Evolutionary conservation across 495 filamentous ascomycete species (phyloP).

Genomic region (Penicillium tannophilum): DNA sequence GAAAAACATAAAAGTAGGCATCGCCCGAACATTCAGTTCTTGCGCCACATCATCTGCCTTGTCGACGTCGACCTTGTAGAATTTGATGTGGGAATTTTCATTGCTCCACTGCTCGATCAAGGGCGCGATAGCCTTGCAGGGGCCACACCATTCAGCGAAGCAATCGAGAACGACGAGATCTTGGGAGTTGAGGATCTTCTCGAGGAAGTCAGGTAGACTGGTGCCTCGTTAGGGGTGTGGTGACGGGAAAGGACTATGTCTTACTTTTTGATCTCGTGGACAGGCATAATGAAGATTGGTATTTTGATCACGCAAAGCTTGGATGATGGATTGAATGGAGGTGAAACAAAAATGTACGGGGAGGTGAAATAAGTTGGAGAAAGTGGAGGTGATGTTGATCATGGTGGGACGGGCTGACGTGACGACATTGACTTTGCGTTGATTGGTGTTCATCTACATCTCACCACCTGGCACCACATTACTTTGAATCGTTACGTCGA

Average conservation of each 20-base stretch:
- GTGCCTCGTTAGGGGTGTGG: not conserved
- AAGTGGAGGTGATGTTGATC: too few relatives aligned
- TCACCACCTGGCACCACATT: too few relatives aligned
- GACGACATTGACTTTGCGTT: too few relatives aligned
- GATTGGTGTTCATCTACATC: too few relatives aligned
- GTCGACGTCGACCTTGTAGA: constrained; percentile 90
- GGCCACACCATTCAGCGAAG: constrained; percentile 87
- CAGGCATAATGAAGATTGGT: constrained; percentile 8
- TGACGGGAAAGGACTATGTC: not conserved
- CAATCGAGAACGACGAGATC: constrained; percentile 73
- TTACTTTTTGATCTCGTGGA: constrained; percentile 18
- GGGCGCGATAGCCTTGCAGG: constrained; percentile 84
- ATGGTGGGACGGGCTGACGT: too few relatives aligned
- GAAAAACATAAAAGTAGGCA: constrained; percentile 87
- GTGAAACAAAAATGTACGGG: not conserved
- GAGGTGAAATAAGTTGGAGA: too few relatives aligned
- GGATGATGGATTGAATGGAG: not conserved
- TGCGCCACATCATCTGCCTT: constrained; percentile 69
- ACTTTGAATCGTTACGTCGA: too few relatives aligned
- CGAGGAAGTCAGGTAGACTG: constrained; percentile 25
- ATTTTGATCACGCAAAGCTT: not conserved
- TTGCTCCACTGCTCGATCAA: constrained; percentile 63
- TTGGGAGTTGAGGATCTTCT: constrained; percentile 31
- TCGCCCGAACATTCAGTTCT: constrained; percentile 78
- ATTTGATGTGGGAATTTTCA: constrained; percentile 56